These are phyloP conservation scores for Cylindrodendrum hubeiense DNA, from an alignment of 2,329 filamentous ascomycete genomes.

Conservation along the genomic window DNA sequence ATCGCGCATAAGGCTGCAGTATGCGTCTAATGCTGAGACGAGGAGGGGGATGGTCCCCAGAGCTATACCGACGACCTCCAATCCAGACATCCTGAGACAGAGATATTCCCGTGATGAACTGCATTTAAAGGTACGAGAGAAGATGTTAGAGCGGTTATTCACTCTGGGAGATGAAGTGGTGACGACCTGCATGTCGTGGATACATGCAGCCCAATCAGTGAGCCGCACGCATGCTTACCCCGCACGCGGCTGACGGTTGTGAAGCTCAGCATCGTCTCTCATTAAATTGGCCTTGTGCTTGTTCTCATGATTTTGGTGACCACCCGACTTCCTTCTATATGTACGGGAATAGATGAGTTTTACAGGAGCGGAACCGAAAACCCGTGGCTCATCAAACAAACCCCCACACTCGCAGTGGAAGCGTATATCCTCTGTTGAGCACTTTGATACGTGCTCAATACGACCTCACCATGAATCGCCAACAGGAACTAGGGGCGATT, in stretches of 20 bases:
- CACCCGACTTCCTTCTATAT: too few species aligned
- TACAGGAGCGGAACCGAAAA: too few species aligned
- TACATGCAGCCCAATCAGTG: slow-evolving; percentile 4
- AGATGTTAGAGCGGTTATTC: neutral
- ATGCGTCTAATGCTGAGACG: slow-evolving; percentile 32
- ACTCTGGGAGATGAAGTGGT: neutral
- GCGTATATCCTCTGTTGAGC: too few species aligned
- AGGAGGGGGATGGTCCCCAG: slow-evolving; percentile 38
- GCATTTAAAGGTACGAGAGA: neutral
- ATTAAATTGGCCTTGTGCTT: neutral
- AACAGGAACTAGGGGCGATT: neutral
- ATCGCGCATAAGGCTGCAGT: slow-evolving; percentile 36
- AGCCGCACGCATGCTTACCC: neutral
- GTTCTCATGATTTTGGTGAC: too few species aligned
- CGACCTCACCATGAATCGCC: neutral
- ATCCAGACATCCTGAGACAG: slow-evolving; percentile 30
- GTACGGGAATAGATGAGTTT: too few species aligned
- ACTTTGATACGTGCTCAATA: neutral
- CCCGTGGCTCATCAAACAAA: too few species aligned
- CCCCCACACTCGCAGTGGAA: too few species aligned
- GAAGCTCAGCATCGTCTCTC: neutral
- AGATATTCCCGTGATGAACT: too few species aligned
- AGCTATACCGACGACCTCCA: slow-evolving; percentile 38
- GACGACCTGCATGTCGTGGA: slow-evolving; percentile 11
- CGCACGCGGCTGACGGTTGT: slow-evolving; percentile 4